Evolutionary conservation across 805 yeast species (phyloP), one percentile per base, ranked within the genome.

Genomic region (Blastobotrys attinorum): DNA sequence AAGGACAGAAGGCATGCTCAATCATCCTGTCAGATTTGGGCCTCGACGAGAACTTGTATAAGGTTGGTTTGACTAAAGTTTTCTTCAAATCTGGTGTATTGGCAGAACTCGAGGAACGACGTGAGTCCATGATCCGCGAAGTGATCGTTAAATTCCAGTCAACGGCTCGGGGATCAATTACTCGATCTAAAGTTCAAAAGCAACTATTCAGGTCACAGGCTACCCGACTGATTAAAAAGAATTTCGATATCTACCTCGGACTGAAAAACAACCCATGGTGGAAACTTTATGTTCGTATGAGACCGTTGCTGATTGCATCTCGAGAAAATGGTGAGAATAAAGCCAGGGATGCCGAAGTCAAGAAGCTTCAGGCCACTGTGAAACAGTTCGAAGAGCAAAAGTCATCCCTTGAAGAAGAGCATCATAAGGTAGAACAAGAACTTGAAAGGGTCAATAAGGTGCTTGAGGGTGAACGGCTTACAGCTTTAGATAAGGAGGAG

Each of bases 31-130:
- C 76, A 22, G 72, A 76, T n/a, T 64, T 86, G 29, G 61, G 74
- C 15, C 64, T 90, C 33, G 86, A 83, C 47, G 55, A 69, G 0
- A 72, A 72, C n/a, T 66, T 69, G 17, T 83, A 73, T 61, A 77
- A 78, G 47, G 69, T 83, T 36, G 92, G 92, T 51, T 65, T 79
- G 27, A 79, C 88, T 2, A 83, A 83, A 58, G 66, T 83, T 4
- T 83, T 83, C 51, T 83, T 83, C 70, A 75, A 83, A 45, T 79
- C 83, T 57, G 90, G 92, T 17, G 83, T 83, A 2, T 65, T 83
- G 21, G 89, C 94, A 1, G 77, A 77, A 31, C 69, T 88, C 1
- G 98, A 92, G 60, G 78, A 78, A 50, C 70, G 73, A 43, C 79
- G 95, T 47, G 96, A 88, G 50, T 66, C 68, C 29, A 72, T 76